These are phyloP conservation scores for Aureobasidium sp. DNA, from an alignment of 2,329 filamentous ascomycete species.

Conservation along the genomic window DNA sequence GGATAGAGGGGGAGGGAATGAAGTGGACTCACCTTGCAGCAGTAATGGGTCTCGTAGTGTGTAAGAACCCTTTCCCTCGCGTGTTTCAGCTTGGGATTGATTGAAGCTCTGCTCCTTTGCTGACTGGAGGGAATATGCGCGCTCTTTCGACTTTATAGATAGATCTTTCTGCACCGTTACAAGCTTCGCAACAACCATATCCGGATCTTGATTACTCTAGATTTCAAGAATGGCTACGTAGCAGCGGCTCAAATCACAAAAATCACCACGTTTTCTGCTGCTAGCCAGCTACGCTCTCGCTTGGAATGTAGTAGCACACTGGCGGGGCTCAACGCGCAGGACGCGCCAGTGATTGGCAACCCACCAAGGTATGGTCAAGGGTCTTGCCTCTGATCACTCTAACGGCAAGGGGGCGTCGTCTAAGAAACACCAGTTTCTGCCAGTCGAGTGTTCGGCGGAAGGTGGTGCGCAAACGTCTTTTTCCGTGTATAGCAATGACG, in stretches of 20 bases:
- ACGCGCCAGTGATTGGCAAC: conserved; percentile 7
- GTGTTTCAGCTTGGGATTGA: conserved; percentile 16
- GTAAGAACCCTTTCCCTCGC: conserved; percentile 15
- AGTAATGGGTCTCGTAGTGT: conserved; percentile 12
- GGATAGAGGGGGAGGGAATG: conserved; percentile 3
- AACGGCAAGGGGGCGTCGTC: conserved; percentile 16
- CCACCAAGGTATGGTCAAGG: conserved; percentile 8
- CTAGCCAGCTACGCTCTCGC: conserved; percentile 6
- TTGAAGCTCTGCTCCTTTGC: conserved; percentile 17
- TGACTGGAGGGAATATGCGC: conserved; percentile 12
- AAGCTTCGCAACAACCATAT: conserved; percentile 14
- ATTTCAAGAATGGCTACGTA: conserved; percentile 9
- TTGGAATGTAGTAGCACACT: conserved; percentile 14
- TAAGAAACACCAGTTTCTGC: conserved; percentile 10
- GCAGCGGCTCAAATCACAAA: not conserved
- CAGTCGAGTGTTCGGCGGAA: not conserved
- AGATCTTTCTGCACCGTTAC: conserved; percentile 9
- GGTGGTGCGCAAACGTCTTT: conserved; percentile 8
- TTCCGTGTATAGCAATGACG: conserved; percentile 11
- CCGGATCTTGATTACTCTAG: conserved; percentile 13
- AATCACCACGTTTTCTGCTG: conserved; percentile 8
- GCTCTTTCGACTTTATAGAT: conserved; percentile 13
- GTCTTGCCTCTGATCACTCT: not conserved
- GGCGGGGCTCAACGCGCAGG: conserved; percentile 2
- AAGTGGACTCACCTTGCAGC: conserved; percentile 17